Percentiles rank a stretch among this genome's conserved stretches.
These are phyloP conservation scores for Polyporus tsugae DNA, from an alignment of 1,284 basidiomycete genomes.

Conservation along the genomic window DNA sequence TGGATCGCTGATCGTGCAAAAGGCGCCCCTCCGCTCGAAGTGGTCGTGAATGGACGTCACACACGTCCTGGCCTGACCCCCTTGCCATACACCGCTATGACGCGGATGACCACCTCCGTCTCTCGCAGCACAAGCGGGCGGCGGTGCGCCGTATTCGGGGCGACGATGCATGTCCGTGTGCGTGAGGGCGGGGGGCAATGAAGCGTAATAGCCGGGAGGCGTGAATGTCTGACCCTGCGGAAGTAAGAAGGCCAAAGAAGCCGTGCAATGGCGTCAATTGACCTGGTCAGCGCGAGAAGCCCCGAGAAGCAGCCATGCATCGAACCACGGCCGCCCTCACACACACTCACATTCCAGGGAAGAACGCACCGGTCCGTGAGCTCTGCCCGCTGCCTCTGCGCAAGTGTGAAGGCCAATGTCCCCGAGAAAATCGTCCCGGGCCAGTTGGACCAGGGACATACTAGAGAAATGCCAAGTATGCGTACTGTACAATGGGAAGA, in stretches of 20 bases:
- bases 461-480: slow-evolving; percentile 18
- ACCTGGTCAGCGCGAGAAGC: slow-evolving; percentile 29
- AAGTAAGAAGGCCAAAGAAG: slow-evolving; percentile 17
- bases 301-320: slow-evolving; percentile 31
- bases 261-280: slow-evolving; percentile 22
- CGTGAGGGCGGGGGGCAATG: slow-evolving; percentile 1
- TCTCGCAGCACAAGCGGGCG: background rate
- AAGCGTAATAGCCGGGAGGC: slow-evolving; percentile 15
- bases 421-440: slow-evolving; percentile 3
- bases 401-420: slow-evolving; percentile 2
- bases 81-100: background rate
- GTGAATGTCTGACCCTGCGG: slow-evolving; percentile 3
- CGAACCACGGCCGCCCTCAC: slow-evolving; percentile 23
- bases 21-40: slow-evolving; percentile 16
- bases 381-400: no score
- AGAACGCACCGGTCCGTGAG: background rate
- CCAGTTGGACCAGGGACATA: slow-evolving; percentile 6
- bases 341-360: slow-evolving; percentile 29
- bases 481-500: slow-evolving; percentile 30
- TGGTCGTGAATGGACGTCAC: slow-evolving; percentile 15
- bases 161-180: slow-evolving; percentile 12
- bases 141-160: background rate
- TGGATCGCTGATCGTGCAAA: slow-evolving; percentile 16
- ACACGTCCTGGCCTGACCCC: background rate
- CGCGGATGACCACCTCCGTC: background rate